Percentiles rank a stretch among this genome's conserved stretches.
phyloP scores from a whole-genome alignment of 805 yeast species.

The Hanseniaspora meyeri region DNA sequence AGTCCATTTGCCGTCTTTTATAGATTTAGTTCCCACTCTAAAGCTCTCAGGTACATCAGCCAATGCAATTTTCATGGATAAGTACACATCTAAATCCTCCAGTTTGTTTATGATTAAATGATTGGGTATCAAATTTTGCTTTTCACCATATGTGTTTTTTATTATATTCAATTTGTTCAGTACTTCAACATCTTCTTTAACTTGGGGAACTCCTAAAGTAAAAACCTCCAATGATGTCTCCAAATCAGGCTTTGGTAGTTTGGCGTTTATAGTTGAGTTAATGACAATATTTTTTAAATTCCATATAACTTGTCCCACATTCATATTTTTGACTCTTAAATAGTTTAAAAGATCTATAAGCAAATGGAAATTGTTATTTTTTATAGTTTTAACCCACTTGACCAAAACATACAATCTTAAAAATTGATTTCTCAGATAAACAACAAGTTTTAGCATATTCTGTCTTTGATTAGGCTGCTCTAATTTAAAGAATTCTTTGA shows the following conservation, averaged over 20 bases:
- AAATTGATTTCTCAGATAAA: slow-evolving; percentile 67
- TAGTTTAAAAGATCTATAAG: slow-evolving; percentile 80
- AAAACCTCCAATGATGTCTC: slow-evolving; percentile 79
- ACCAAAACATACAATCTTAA: slow-evolving; percentile 72
- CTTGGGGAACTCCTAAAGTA: slow-evolving; percentile 60
- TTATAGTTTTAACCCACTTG: slow-evolving; percentile 66
- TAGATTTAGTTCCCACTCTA: slow-evolving; percentile 37
- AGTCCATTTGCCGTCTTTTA: slow-evolving; percentile 65
- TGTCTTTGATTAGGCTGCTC: slow-evolving; percentile 41
- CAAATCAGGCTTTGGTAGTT: slow-evolving; percentile 82
- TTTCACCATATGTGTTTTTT: not conserved
- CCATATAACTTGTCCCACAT: slow-evolving; percentile 49
- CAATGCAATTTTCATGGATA: slow-evolving; percentile 64
- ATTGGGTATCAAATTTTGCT: slow-evolving; percentile 33
- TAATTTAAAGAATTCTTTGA: slow-evolving; percentile 27
- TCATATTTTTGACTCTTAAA: slow-evolving; percentile 67
- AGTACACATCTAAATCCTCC: slow-evolving; percentile 54
- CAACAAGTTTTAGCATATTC: slow-evolving; percentile 53
- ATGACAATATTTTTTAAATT: slow-evolving; percentile 48
- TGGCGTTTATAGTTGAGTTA: slow-evolving; percentile 64
- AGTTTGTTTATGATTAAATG: slow-evolving; percentile 48
- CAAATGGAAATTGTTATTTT: slow-evolving; percentile 54
- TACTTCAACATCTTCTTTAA: slow-evolving; percentile 51
- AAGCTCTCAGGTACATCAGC: slow-evolving; percentile 55
- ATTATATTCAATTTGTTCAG: slow-evolving; percentile 18